A percentile compares a stretch with the other conserved stretches of the same genome.
phyloP scores from a whole-genome alignment of 805 yeast genomes.

The Saturnispora sekii region DNA sequence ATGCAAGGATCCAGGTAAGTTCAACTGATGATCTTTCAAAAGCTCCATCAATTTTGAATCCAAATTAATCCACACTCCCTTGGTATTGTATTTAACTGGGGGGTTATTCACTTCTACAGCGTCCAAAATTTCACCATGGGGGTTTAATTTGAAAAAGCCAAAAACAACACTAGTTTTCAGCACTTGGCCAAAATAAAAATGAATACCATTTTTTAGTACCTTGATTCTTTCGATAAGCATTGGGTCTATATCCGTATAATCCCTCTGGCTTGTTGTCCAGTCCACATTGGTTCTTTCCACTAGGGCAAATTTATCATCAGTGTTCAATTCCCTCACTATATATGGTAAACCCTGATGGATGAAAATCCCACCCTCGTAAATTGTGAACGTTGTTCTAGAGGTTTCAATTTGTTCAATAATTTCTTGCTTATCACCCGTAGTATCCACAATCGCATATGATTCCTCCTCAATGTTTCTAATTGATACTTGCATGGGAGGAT shows the following conservation, averaged over 20 bases:
- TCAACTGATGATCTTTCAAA: conserved; percentile 47
- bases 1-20: conserved; percentile 87
- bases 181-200: conserved; percentile 69
- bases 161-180: conserved; percentile 69
- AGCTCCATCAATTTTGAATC: conserved; percentile 55
- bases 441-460: conserved; percentile 81
- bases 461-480: conserved; percentile 79
- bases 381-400: conserved; percentile 77
- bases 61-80: conserved; percentile 90
- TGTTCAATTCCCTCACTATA: conserved; percentile 72
- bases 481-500: conserved; percentile 71
- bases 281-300: conserved; percentile 87
- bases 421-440: conserved; percentile 65
- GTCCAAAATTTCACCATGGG: conserved; percentile 71
- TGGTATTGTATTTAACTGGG: conserved; percentile 56
- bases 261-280: conserved; percentile 89
- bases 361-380: conserved; percentile 88
- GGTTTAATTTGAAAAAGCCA: conserved; percentile 85
- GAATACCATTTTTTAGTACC: conserved; percentile 41
- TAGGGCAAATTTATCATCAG: conserved; percentile 70
- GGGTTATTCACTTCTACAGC: conserved; percentile 90
- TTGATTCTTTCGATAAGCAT: conserved; percentile 55
- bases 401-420: conserved; percentile 87
- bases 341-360: conserved; percentile 92
- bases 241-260: conserved; percentile 90